Evolutionary conservation across 208 protist genomes (phyloP).

Genomic region (Leishmania guyanensis): DNA sequence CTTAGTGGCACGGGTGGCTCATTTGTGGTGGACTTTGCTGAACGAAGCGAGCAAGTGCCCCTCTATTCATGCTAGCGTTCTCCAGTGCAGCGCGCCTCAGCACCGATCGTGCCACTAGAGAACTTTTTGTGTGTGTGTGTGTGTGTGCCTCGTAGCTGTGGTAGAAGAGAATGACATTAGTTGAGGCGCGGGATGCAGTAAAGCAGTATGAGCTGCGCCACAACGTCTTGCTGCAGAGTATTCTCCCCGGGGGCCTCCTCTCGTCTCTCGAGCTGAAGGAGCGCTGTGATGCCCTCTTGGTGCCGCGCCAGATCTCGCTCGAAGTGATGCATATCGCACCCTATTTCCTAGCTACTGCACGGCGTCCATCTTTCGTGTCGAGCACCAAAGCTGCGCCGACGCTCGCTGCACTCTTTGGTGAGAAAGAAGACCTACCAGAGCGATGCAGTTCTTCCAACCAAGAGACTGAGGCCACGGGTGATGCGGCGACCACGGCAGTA

Average conservation of each 20-base stretch:
- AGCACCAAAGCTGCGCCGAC: background rate
- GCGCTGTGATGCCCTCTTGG: conserved; percentile 55
- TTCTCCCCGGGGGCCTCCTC: conserved; percentile 54
- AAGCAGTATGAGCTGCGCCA: conserved; percentile 37
- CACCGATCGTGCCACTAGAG: background rate
- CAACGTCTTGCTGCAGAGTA: conserved; percentile 55
- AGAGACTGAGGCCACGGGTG: background rate
- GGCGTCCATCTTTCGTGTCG: background rate
- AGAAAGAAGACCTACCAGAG: background rate
- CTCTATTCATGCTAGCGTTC: background rate
- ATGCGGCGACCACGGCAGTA: background rate
- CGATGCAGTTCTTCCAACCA: too few species aligned
- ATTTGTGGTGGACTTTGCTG: background rate
- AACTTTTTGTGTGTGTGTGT: background rate
- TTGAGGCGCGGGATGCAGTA: conserved; percentile 27
- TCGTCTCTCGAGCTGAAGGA: conserved; percentile 20
- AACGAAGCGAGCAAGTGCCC: background rate
- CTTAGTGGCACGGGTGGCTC: background rate
- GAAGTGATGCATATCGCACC: conserved; percentile 26
- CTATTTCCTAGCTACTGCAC: conserved; percentile 29
- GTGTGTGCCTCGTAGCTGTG: background rate
- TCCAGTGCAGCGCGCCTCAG: background rate
- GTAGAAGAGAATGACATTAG: conserved; percentile 16
- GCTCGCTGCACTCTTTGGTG: conserved; percentile 16
- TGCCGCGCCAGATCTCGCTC: conserved; percentile 52